phyloP scores from a whole-genome alignment of 1,139 yeast species.

The Geotrichum candidum region DNA sequence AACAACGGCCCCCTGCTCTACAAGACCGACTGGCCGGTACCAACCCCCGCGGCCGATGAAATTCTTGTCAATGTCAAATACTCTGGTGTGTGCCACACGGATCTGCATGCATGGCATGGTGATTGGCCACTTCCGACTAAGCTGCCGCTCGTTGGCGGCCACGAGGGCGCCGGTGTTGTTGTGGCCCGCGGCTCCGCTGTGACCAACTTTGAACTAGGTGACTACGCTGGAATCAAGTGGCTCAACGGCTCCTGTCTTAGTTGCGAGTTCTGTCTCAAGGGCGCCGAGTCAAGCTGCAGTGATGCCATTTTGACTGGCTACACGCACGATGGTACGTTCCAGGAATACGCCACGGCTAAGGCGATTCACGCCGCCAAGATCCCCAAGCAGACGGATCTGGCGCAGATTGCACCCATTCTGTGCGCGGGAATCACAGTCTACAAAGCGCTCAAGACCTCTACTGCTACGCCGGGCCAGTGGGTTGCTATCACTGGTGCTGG shows the following conservation, averaged over 20 bases:
- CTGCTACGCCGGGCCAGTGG: slow-evolving; percentile 57
- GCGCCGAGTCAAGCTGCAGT: slow-evolving; percentile 61
- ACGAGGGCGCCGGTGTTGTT: slow-evolving; percentile 82
- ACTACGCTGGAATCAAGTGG: slow-evolving; percentile 68
- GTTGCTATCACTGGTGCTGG: slow-evolving; percentile 66
- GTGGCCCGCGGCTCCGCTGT: slow-evolving; percentile 66
- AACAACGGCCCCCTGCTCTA: slow-evolving; percentile 58
- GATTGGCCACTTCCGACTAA: slow-evolving; percentile 63
- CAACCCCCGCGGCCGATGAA: slow-evolving; percentile 53
- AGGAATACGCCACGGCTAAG: slow-evolving; percentile 68
- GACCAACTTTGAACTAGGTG: slow-evolving; percentile 66
- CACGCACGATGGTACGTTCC: slow-evolving; percentile 69
- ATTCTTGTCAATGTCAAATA: slow-evolving; percentile 55
- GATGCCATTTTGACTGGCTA: slow-evolving; percentile 59
- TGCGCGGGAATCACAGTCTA: slow-evolving; percentile 63
- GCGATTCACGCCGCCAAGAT: slow-evolving; percentile 70
- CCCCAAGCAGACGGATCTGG: slow-evolving; percentile 58
- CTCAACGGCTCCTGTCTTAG: slow-evolving; percentile 64
- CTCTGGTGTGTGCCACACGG: slow-evolving; percentile 65
- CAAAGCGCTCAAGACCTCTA: slow-evolving; percentile 62
- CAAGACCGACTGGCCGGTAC: slow-evolving; percentile 51
- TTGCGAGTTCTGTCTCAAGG: slow-evolving; percentile 66
- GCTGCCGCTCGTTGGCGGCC: slow-evolving; percentile 72
- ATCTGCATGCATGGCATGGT: slow-evolving; percentile 66
- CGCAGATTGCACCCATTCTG: slow-evolving; percentile 37